phyloP scores from a whole-genome alignment of 2,329 filamentous ascomycete species.

The Penicillium sp. region DNA sequence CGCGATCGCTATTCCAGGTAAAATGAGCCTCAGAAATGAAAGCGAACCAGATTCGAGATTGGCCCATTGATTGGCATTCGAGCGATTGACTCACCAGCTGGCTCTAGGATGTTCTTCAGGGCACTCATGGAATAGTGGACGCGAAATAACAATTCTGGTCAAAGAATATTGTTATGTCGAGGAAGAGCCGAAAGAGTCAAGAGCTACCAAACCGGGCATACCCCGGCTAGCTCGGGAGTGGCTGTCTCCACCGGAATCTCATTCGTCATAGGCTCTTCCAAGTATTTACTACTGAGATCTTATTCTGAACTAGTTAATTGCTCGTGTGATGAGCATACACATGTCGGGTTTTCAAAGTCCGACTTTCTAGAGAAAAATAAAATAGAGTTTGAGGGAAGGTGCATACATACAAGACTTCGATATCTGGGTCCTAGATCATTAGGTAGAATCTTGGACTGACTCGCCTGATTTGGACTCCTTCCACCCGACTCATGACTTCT shows the following conservation, averaged over 20 bases:
- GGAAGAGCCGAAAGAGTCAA: background rate
- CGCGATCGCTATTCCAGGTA: constrained; percentile 9
- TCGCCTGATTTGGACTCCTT: background rate
- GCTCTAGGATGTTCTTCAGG: constrained; percentile 12
- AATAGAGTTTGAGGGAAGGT: background rate
- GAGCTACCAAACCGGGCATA: background rate
- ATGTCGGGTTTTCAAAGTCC: background rate
- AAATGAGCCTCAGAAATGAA: background rate
- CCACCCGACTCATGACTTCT: no score
- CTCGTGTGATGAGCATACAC: background rate
- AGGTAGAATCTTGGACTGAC: background rate
- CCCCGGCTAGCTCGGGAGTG: constrained; percentile 10
- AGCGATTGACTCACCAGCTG: constrained; percentile 11
- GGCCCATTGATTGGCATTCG: background rate
- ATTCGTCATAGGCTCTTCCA: background rate
- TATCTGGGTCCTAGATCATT: background rate
- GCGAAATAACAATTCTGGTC: background rate
- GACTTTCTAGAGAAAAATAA: background rate
- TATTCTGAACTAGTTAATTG: background rate
- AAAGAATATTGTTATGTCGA: no score
- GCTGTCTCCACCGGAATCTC: background rate
- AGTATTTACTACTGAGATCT: background rate
- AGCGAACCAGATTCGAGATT: background rate
- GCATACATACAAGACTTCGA: background rate
- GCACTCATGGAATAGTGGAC: constrained; percentile 1